Percentiles rank a stretch among this genome's conserved stretches.
Evolutionary conservation across 768 basidiomycete genomes (phyloP).

Genomic region (Multifurca ochricompacta): DNA sequence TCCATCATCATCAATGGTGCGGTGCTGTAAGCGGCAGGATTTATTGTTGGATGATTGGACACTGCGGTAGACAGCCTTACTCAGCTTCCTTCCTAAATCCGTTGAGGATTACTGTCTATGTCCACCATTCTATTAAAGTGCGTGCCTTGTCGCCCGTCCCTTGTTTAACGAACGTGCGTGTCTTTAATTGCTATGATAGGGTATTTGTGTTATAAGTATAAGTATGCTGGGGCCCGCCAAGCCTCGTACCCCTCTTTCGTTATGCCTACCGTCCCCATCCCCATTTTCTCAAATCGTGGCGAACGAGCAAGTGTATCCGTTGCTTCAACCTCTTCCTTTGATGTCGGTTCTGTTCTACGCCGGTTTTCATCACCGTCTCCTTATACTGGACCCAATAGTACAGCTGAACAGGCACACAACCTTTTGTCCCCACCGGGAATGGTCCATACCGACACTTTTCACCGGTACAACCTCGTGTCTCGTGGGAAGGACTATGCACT

Average conservation of each 20-base stretch:
- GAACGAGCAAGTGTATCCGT: neutral
- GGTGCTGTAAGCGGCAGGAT: too few species aligned
- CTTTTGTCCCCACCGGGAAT: neutral
- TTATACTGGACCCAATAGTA: neutral
- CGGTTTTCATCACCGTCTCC: slow-evolving; percentile 5
- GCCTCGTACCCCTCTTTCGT: neutral
- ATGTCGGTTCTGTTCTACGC: neutral
- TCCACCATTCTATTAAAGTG: neutral
- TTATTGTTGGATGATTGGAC: too few species aligned
- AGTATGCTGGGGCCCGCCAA: too few species aligned
- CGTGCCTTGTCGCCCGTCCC: neutral
- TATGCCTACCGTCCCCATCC: neutral
- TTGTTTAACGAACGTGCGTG: slow-evolving; percentile 6
- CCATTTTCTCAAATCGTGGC: neutral
- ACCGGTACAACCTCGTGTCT: neutral
- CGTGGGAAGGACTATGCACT: slow-evolving; percentile 12
- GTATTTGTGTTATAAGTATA: too few species aligned
- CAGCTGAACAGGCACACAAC: neutral
- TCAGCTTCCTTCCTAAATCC: too few species aligned
- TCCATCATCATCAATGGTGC: too few species aligned
- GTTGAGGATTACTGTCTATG: too few species aligned
- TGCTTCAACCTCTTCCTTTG: neutral
- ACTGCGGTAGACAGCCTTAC: too few species aligned
- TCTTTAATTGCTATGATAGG: neutral
- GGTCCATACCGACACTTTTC: neutral